Percentiles rank a stretch among this genome's conserved stretches.
phyloP scores from a whole-genome alignment of 2,329 filamentous ascomycete genomes.

The Apiospora aurea region DNA sequence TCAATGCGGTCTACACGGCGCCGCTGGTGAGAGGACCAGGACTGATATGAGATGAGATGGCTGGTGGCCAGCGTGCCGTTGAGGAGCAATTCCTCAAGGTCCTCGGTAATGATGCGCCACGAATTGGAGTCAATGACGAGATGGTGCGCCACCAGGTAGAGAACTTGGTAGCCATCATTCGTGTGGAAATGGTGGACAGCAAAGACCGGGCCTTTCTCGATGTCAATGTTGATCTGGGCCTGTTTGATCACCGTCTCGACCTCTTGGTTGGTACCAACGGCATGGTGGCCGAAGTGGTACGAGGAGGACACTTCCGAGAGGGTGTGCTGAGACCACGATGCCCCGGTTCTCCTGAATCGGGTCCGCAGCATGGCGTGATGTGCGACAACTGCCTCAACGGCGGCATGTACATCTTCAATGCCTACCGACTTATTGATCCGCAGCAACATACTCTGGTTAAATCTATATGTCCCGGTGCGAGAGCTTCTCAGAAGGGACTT shows the following conservation, averaged over 20 bases:
- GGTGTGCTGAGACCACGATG: conserved; percentile 56
- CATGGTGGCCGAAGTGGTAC: conserved; percentile 53
- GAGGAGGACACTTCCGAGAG: conserved; percentile 48
- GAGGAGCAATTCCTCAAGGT: conserved; percentile 57
- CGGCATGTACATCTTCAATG: conserved; percentile 54
- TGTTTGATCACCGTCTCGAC: conserved; percentile 48
- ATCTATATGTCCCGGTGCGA: conserved; percentile 50
- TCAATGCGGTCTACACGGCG: conserved; percentile 44
- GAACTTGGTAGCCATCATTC: conserved; percentile 51
- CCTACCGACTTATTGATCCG: conserved; percentile 50
- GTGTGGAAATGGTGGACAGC: conserved; percentile 56
- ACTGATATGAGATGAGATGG: conserved; percentile 54
- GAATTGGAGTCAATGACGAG: conserved; percentile 59
- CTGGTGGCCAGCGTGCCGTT: conserved; percentile 53
- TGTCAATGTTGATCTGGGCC: conserved; percentile 53
- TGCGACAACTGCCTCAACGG: conserved; percentile 55
- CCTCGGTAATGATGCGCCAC: conserved; percentile 57
- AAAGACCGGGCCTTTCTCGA: conserved; percentile 59
- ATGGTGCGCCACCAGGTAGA: conserved; percentile 60
- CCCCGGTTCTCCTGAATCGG: conserved; percentile 48
- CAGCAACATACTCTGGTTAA: conserved; percentile 59
- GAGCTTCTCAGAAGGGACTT: conserved; percentile 40
- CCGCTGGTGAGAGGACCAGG: conserved; percentile 57
- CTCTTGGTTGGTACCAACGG: conserved; percentile 49
- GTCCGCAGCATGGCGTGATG: conserved; percentile 61